phyloP scores from a whole-genome alignment of 768 basidiomycete species.

The Jaapia argillacea region DNA sequence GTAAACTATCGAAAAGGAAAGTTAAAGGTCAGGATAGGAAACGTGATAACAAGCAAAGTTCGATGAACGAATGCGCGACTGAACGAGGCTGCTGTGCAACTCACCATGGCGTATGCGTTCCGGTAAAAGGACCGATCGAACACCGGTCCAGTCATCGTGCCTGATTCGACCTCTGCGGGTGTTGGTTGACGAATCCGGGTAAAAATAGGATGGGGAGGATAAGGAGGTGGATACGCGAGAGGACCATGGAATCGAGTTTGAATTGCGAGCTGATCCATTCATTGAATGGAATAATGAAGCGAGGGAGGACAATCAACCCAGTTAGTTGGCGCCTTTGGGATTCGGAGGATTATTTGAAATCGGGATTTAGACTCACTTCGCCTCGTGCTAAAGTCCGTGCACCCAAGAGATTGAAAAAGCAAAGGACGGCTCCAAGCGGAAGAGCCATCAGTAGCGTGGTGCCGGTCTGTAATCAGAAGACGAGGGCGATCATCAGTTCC shows the following conservation, averaged over 20 bases:
- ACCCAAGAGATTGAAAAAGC: slow-evolving; percentile 69
- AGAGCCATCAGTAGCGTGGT: slow-evolving; percentile 74
- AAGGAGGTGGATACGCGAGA: slow-evolving; percentile 48
- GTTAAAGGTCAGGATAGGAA: not conserved
- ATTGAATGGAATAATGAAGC: not conserved
- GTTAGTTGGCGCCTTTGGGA: not conserved
- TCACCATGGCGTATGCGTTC: slow-evolving; percentile 73
- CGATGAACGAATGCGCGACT: slow-evolving; percentile 4
- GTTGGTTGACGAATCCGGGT: slow-evolving; percentile 46
- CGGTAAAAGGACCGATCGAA: slow-evolving; percentile 70
- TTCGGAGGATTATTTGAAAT: not conserved
- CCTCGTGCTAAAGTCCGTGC: slow-evolving; percentile 62
- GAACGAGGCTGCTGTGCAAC: slow-evolving; percentile 12
- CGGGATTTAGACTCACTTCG: slow-evolving; percentile 36
- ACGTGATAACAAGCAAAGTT: not conserved
- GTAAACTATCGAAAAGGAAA: slow-evolving; percentile 43
- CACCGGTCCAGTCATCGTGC: slow-evolving; percentile 22
- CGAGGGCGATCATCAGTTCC: too few species aligned
- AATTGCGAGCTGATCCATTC: slow-evolving; percentile 38
- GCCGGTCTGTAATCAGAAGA: slow-evolving; percentile 58
- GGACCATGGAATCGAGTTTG: slow-evolving; percentile 66
- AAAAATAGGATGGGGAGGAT: slow-evolving; percentile 69
- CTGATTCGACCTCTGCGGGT: slow-evolving; percentile 38
- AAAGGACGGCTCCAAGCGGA: slow-evolving; percentile 67
- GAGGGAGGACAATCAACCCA: not conserved